Conservation (phyloP, 805 yeast genomes). For the Geotrichum ghanense region DNA sequence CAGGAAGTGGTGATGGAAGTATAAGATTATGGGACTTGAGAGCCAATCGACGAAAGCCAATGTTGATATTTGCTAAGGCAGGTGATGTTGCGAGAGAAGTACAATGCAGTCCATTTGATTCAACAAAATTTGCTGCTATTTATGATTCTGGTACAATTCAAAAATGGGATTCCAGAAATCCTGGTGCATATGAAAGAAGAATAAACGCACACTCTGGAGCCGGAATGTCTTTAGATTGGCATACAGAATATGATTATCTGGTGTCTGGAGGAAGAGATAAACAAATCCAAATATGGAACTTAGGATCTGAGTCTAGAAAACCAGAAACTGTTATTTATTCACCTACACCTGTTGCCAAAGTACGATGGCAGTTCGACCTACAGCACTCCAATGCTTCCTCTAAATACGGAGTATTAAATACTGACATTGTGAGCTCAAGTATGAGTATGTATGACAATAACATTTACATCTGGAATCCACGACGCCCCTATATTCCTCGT, state of each 20-base stretch:
- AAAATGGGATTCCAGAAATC: constrained; percentile 73
- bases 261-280: constrained; percentile 92
- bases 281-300: constrained; percentile 66
- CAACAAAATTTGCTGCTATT: constrained; percentile 56
- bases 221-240: constrained; percentile 81
- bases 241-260: constrained; percentile 68
- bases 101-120: constrained; percentile 42
- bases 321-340: constrained; percentile 69
- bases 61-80: constrained; percentile 42
- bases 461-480: constrained; percentile 57
- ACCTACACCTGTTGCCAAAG: constrained; percentile 69
- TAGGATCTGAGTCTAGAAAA: constrained; percentile 30
- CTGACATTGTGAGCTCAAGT: constrained; percentile 56
- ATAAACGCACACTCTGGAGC: constrained; percentile 89
- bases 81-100: constrained; percentile 61
- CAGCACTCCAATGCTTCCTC: constrained; percentile 15
- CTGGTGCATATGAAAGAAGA: constrained; percentile 50
- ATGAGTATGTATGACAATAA: constrained; percentile 54
- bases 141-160: constrained; percentile 86
- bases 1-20: constrained; percentile 71
- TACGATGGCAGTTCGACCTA: constrained; percentile 47
- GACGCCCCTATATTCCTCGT: constrained; percentile 62
- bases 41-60: constrained; percentile 36
- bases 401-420: constrained; percentile 11
- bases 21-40: constrained; percentile 79